These are phyloP conservation scores for Hymenoscyphus salicellus DNA, from an alignment of 2,329 filamentous ascomycete genomes.

Conservation along the genomic window DNA sequence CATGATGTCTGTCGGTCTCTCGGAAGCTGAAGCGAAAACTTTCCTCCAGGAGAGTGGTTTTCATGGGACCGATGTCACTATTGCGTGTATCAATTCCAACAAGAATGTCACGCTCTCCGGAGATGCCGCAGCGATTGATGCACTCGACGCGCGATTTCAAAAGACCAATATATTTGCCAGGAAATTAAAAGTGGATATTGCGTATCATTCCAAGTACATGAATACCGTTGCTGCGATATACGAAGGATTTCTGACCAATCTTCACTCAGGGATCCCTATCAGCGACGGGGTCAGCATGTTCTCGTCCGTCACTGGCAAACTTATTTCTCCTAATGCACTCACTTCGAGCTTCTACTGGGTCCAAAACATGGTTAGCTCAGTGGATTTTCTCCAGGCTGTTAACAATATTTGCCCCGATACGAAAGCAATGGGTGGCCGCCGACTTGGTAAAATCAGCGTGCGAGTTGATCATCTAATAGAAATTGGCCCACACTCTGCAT, in stretches of 20 bases:
- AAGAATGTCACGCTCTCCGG: constrained; percentile 31
- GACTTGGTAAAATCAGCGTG: neutral
- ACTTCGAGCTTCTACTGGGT: constrained; percentile 42
- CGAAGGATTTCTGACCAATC: neutral
- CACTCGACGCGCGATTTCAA: constrained; percentile 5
- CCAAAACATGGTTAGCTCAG: constrained; percentile 43
- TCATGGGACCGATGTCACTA: constrained; percentile 27
- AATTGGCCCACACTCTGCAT: constrained; percentile 20
- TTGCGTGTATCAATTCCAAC: constrained; percentile 35
- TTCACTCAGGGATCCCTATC: neutral
- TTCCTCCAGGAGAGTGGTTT: neutral
- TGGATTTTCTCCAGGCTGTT: constrained; percentile 43
- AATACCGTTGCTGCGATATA: constrained; percentile 27
- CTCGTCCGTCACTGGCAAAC: constrained; percentile 41
- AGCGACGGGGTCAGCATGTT: constrained; percentile 37
- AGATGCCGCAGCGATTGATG: constrained; percentile 16
- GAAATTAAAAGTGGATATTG: constrained; percentile 25
- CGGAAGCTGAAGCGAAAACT: constrained; percentile 20
- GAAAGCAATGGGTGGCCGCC: neutral
- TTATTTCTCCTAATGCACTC: constrained; percentile 17
- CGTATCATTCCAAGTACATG: constrained; percentile 37
- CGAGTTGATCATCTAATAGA: constrained; percentile 12
- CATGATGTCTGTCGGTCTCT: constrained; percentile 51
- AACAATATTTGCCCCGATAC: constrained; percentile 7
- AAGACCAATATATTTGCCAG: constrained; percentile 18